Evolutionary conservation across 495 filamentous ascomycete species (phyloP), one percentile per base, ranked within the genome.

Genomic region (Tuber melanosporum): DNA sequence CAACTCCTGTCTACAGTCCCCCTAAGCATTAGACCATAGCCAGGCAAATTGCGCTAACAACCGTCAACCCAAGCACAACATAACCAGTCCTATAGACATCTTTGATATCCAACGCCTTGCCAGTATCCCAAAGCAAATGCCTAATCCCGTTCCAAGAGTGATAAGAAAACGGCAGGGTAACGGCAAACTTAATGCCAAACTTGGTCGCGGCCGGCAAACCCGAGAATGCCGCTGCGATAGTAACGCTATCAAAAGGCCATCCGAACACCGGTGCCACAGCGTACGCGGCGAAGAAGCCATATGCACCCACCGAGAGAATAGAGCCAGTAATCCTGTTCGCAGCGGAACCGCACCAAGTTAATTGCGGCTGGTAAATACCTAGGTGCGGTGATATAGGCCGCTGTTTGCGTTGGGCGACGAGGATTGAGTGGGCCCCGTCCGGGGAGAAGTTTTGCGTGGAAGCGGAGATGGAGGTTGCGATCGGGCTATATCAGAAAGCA

Each of bases 311-410:
- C 80, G 89, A 91, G 80, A 97, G 87, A 74, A 86, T 80, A 76
- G 87, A 78, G 79, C 93, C 95, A 32, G 92, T 94, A 87, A 98
- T 88, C 82, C 95, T 93, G 88, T 94, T 91, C 85, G 92, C 87
- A 74, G 84, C 87, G 74, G 90, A 93, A 69, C 84, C 84, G 84
- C 91, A 91, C 92, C 92, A 97, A 74, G 94, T 94, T 83, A 98
- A 91, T 85, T 92, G 91, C 77, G 91, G 91, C 79, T 89, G 87
- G 90, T 97, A 98, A 89, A 97, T 94, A 77, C 85, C 81, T 71
- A 99, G 90, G 84, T 76, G 94, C 52, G 95, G 95, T 42, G 93
- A 86, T 76, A 95, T 88, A 82, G 95, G 95, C 71, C 95, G 95
- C 81, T 86, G 82, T 74, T 91, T 90, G 79, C 95, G 95, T 85